Evolutionary conservation across 441 rosid genomes (phyloP), one percentile per base, ranked within the genome.

Genomic region (Euphorbia schlechtendalii): DNA sequence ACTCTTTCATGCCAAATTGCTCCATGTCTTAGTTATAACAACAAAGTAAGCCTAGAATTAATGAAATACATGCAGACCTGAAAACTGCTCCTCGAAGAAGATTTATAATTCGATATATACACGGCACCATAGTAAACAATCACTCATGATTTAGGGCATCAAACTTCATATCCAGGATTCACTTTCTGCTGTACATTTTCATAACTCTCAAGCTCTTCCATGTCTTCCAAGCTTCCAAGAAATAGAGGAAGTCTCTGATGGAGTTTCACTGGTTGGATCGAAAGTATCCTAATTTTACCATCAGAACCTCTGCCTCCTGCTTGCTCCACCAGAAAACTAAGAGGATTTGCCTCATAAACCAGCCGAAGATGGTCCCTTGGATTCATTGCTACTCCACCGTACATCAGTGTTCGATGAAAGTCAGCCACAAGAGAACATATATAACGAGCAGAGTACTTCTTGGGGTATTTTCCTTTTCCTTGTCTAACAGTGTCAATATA

Each of bases 161-260:
- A 92, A 77, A 92, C 96, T 76, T 89, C 96, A 73, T 92, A 92
- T 11, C 96, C 98, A n/a, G 98, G 98, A 67, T 92, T 92, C 69
- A 86, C 86, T 79, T 79, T 89, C 74, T 92, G 96, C 66, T 87
- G 98, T 59, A 92, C 89, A 75, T 92, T 81, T 61, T 81, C 85
- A 59, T 84, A 92, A 81, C 96, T 86, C 66, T 87, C 86, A 46
- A 89, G 75, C 82, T 92, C 98, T 68, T 76, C 71, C 27, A 92
- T 84, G 72, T 92, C 98, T 59, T 86, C 93, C 2, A 68, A 13
- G 63, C 96, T 92, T 54, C 98, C 98, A 59, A 92, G 74, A 81
- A 92, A 92, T 59, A 92, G 69, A 56, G 98, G 96, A 69, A 89
- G 78, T 56, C 98, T 87, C 68, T 92, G 98, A 68, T 92, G 96